Evolutionary conservation across 1,284 basidiomycete species (phyloP).

Genomic region (Rhodotorula sp.): DNA sequence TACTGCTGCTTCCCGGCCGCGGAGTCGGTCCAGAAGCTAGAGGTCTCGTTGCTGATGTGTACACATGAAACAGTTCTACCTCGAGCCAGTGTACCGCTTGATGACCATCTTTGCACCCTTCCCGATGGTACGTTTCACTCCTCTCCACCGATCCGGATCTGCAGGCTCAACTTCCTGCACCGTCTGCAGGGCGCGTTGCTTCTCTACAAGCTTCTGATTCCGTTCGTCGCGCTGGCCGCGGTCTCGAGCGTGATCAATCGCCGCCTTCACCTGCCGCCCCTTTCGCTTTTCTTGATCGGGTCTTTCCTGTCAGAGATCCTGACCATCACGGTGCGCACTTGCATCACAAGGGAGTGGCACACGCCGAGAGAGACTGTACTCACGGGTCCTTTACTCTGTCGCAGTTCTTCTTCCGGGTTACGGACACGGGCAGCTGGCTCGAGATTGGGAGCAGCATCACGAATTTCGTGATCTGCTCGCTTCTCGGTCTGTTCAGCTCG

Average conservation of each 20-base stretch:
- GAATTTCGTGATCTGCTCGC: constrained; percentile 37
- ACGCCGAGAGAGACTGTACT: constrained; percentile 51
- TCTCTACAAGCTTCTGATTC: constrained; percentile 76
- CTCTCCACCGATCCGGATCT: too few relatives aligned
- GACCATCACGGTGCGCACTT: constrained; percentile 20
- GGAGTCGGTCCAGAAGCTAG: not conserved
- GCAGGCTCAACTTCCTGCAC: not conserved
- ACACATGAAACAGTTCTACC: constrained; percentile 64
- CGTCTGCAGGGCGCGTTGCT: constrained; percentile 32
- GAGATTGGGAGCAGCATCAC: constrained; percentile 47
- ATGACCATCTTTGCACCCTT: constrained; percentile 85
- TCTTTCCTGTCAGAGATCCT: constrained; percentile 65
- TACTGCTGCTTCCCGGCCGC: constrained; percentile 27
- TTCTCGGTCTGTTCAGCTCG: constrained; percentile 35
- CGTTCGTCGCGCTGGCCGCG: constrained; percentile 72
- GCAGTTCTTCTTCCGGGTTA: constrained; percentile 75
- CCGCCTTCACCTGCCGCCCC: constrained; percentile 65
- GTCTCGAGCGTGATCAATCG: constrained; percentile 67
- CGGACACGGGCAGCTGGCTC: constrained; percentile 81
- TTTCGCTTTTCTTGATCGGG: constrained; percentile 72
- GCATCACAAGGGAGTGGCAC: not conserved
- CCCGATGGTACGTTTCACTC: constrained; percentile 62
- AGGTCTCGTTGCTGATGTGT: not conserved
- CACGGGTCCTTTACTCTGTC: constrained; percentile 58
- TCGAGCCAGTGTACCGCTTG: constrained; percentile 83